phyloP scores from a whole-genome alignment of 345 rosid species.

The Sisymbrium altissimum region DNA sequence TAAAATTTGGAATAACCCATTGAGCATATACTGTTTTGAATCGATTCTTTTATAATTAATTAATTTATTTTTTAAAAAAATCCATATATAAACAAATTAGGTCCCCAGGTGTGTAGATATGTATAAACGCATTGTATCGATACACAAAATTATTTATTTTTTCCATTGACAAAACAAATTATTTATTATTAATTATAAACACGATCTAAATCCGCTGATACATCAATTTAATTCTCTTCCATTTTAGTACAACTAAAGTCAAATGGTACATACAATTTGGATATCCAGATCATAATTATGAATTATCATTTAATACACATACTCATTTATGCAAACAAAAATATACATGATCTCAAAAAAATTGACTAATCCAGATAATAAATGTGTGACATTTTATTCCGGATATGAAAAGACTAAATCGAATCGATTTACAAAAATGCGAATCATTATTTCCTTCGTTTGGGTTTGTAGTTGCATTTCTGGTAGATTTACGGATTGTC shows the following conservation, averaged over 20 bases:
- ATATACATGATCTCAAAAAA: background rate
- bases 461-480: background rate
- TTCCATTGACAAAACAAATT: background rate
- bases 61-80: background rate
- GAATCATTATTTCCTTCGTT: background rate
- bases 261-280: background rate
- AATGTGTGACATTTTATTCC: too few species aligned
- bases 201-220: background rate
- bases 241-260: background rate
- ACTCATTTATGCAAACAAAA: background rate
- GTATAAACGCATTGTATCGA: background rate
- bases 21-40: slow-evolving; percentile 14
- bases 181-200: background rate
- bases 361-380: background rate
- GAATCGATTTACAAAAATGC: background rate
- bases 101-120: background rate
- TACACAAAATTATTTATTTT: background rate
- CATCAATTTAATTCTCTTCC: background rate
- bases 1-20: background rate
- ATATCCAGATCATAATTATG: background rate
- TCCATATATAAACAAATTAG: background rate
- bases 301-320: background rate
- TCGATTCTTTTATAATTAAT: background rate
- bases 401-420: background rate
- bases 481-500: background rate